phyloP scores from a whole-genome alignment of 1,284 basidiomycete genomes.

The Boletellus dicymbophilus region DNA sequence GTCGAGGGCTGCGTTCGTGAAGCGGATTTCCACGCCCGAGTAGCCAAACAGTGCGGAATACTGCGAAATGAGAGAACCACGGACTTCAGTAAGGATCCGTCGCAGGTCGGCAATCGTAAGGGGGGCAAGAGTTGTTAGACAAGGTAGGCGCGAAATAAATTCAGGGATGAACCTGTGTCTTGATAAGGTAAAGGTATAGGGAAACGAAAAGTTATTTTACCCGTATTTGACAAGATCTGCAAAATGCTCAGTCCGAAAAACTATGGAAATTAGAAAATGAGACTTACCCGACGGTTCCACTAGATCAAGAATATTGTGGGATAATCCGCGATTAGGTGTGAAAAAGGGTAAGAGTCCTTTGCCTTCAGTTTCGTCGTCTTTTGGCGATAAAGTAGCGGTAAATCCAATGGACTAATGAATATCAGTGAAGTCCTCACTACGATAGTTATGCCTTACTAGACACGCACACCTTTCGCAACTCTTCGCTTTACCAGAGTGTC shows the following conservation, averaged over 20 bases:
- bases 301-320: constrained; percentile 55
- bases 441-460: not conserved
- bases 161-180: constrained; percentile 83
- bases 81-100: constrained; percentile 90
- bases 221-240: constrained; percentile 86
- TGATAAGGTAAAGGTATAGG: constrained; percentile 7
- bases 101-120: constrained; percentile 77
- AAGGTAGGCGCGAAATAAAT: constrained; percentile 89
- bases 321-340: constrained; percentile 61
- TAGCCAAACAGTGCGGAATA: constrained; percentile 83
- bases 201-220: constrained; percentile 35
- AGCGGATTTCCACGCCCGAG: constrained; percentile 79
- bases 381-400: constrained; percentile 62
- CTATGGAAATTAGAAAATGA: constrained; percentile 1
- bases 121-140: constrained; percentile 80
- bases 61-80: constrained; percentile 88
- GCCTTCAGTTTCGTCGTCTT: constrained; percentile 35
- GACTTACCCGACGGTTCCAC: constrained; percentile 66
- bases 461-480: constrained; percentile 78
- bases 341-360: constrained; percentile 62
- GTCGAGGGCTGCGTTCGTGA: constrained; percentile 73
- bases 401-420: constrained; percentile 81
- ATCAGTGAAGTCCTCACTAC: not conserved
- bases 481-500: constrained; percentile 81
- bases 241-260: not conserved